A percentile compares a stretch with the other conserved stretches of the same genome.
These are phyloP conservation scores for Trichothecium roseum DNA, from an alignment of 2,329 filamentous ascomycete genomes.

Conservation along the genomic window DNA sequence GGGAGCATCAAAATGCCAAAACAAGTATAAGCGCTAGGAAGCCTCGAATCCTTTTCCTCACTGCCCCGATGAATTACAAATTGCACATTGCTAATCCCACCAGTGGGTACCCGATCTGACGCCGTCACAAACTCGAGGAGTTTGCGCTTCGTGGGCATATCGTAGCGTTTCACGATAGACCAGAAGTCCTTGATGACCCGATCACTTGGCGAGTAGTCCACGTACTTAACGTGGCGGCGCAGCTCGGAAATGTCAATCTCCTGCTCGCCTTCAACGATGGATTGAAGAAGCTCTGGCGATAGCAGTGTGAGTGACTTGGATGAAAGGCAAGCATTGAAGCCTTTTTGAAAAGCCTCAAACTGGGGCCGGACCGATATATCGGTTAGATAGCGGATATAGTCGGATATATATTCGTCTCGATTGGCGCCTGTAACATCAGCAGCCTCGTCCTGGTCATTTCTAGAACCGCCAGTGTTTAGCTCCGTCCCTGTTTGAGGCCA, in stretches of 20 bases:
- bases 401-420: conserved; percentile 64
- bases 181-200: conserved; percentile 72
- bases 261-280: conserved; percentile 72
- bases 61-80: conserved; percentile 73
- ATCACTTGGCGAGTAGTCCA: conserved; percentile 65
- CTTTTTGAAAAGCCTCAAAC: conserved; percentile 68
- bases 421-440: conserved; percentile 74
- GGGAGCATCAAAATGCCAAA: conserved; percentile 83
- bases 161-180: conserved; percentile 61
- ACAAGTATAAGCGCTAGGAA: conserved; percentile 88
- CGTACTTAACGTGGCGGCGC: conserved; percentile 62
- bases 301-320: conserved; percentile 63
- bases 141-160: conserved; percentile 58
- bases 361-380: conserved; percentile 68
- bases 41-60: conserved; percentile 39
- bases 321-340: conserved; percentile 68
- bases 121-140: conserved; percentile 93
- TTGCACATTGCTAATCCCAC: conserved; percentile 69
- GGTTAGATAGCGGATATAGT: conserved; percentile 79
- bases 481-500: conserved; percentile 37
- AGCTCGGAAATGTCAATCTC: conserved; percentile 71
- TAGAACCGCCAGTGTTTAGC: conserved; percentile 9
- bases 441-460: conserved; percentile 34
- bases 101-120: conserved; percentile 80
- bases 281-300: conserved; percentile 59